Base-by-base conservation (phyloP, 805 yeast species). In the Ogataea paraovalis region DNA sequence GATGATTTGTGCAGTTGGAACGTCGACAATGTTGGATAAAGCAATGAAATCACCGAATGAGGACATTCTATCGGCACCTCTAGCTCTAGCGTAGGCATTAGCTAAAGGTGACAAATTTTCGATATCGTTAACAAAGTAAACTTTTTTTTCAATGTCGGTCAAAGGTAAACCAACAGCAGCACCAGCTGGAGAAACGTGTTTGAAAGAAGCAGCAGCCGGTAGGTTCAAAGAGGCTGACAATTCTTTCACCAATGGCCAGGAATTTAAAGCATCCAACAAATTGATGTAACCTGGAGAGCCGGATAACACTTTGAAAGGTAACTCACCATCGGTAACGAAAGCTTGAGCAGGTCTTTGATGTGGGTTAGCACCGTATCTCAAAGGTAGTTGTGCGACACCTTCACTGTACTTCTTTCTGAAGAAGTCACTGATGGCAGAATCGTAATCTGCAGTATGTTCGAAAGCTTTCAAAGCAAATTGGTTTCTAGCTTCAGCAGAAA, bases 51-150 rank as follows among this genome's bases (percentile, higher is more conserved):
- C 99, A 67, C 99, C 99, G 67, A 94, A 94, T 13, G 96, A 87
- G 5, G 97, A 91, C 99, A 94, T 94, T 80, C 99, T 85, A 73
- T 94, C 99, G 58, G 99, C 99, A 70, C 99, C 99, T 73, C 99
- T 87, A 48, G 99, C 99, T 74, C 98, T 87, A 34, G 99, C 99
- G 65, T 94, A 94, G 49, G 99, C 99, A 65, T 87, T 86, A 54
- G 99, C 99, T 65, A 94, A 78, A 47, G 99, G 98, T 12, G 97
- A 88, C 67, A 94, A 76, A 77, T 91, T 88, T 71, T 88, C 96
- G 63, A 92, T 89, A 69, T 89, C 97, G 58, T 82, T 83, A 54
- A 94, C 99, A 67, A 94, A 94, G 78, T 94, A 94, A 55, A 92
- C 81, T 72, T 92, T 87, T 79, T 90, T 91, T 76, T 94, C 99